These are phyloP conservation scores for Apiospora phragmitis DNA, from an alignment of 2,329 filamentous ascomycete species.

Conservation along the genomic window DNA sequence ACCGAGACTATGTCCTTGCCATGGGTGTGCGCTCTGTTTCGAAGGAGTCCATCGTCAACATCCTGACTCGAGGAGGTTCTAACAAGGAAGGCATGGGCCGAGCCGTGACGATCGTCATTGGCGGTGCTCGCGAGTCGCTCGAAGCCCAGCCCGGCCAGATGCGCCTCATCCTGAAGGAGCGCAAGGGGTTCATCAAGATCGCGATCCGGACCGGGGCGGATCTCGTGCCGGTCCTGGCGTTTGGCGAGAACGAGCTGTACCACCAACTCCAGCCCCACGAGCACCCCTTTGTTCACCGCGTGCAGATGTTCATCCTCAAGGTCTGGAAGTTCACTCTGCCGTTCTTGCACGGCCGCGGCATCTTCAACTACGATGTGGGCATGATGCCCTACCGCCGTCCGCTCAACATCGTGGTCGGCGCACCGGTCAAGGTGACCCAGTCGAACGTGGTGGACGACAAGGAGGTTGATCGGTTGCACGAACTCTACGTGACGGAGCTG, in stretches of 20 bases:
- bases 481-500: constrained; percentile 74
- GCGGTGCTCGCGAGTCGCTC: constrained; percentile 88
- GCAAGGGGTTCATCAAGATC: constrained; percentile 93
- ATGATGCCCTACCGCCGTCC: constrained; percentile 90
- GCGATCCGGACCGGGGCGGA: constrained; percentile 91
- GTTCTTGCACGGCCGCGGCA: constrained; percentile 83
- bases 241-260: constrained; percentile 96
- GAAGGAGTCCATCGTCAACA: constrained; percentile 86
- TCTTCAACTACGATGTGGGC: constrained; percentile 98
- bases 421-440: constrained; percentile 70
- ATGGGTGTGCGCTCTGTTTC: constrained; percentile 89
- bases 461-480: constrained; percentile 81
- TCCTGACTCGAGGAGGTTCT: constrained; percentile 75
- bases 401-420: constrained; percentile 86
- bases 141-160: constrained; percentile 80
- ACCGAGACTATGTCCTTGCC: constrained; percentile 89
- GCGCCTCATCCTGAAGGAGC: constrained; percentile 75
- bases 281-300: constrained; percentile 76
- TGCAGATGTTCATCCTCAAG: constrained; percentile 83
- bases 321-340: constrained; percentile 91
- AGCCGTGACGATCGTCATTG: constrained; percentile 94
- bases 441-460: constrained; percentile 65
- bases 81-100: constrained; percentile 86
- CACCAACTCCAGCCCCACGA: constrained; percentile 78
- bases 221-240: constrained; percentile 86